phyloP scores from a whole-genome alignment of 768 basidiomycete genomes.

The Serpula lacrymans region DNA sequence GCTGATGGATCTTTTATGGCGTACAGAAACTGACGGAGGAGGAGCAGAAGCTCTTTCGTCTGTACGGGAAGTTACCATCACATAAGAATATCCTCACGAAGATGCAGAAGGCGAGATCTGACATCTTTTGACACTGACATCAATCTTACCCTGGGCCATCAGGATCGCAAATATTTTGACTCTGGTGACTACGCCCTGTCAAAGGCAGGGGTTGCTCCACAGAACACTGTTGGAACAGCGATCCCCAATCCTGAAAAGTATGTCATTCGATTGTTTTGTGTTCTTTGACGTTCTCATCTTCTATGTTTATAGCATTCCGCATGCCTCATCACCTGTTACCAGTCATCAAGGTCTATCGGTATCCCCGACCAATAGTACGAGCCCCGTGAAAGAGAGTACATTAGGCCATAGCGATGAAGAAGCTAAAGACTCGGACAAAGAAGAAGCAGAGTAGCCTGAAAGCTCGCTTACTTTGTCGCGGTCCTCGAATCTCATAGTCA shows the following conservation, averaged over 20 bases:
- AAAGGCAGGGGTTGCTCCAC: constrained; percentile 89
- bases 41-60: constrained; percentile 90
- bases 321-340: constrained; percentile 72
- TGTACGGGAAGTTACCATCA: constrained; percentile 92
- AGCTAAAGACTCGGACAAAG: constrained; percentile 9
- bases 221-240: constrained; percentile 87
- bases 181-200: constrained; percentile 98
- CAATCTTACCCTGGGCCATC: constrained; percentile 14
- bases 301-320: constrained; percentile 69
- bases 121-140: constrained; percentile 1
- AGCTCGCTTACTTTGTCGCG: too few relatives aligned
- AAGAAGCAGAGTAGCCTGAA: constrained; percentile 15
- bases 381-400: constrained; percentile 61
- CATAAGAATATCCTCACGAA: constrained; percentile 92
- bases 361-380: constrained; percentile 71
- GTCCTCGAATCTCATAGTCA: too few relatives aligned
- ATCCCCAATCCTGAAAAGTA: constrained; percentile 98
- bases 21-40: constrained; percentile 75
- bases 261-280: constrained; percentile 25
- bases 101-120: constrained; percentile 80
- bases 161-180: constrained; percentile 99
- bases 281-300: background rate
- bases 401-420: constrained; percentile 28
- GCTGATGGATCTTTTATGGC: constrained; percentile 13
- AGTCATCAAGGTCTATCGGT: constrained; percentile 58